Conservation (phyloP, 1,284 basidiomycete genomes). For the Leccinum solheimii region DNA sequence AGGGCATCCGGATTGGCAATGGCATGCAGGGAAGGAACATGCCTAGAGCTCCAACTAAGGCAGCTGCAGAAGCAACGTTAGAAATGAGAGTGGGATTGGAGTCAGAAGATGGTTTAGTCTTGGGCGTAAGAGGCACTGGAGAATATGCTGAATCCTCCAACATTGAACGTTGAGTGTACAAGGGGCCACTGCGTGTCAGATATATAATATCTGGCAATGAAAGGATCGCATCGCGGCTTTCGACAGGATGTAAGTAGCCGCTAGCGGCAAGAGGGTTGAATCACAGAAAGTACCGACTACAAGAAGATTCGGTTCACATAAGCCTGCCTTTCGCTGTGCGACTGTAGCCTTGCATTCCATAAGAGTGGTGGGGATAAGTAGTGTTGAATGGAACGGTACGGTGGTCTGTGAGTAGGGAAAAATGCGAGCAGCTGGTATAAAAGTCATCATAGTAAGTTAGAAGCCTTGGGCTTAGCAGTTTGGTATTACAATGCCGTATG, state of each 20-base stretch:
- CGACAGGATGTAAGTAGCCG: not conserved
- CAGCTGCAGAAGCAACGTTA: constrained; percentile 11
- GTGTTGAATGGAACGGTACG: not conserved
- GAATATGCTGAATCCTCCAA: not conserved
- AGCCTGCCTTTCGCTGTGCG: not conserved
- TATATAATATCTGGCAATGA: not conserved
- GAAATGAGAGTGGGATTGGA: constrained; percentile 13
- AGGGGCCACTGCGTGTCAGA: not conserved
- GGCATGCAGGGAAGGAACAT: not conserved
- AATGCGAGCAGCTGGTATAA: too few species aligned
- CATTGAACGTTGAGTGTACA: constrained; percentile 16
- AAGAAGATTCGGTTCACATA: not conserved
- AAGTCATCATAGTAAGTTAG: too few species aligned
- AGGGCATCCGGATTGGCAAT: not conserved
- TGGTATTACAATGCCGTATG: too few species aligned
- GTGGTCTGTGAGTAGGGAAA: too few species aligned
- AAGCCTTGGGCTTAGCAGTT: too few species aligned
- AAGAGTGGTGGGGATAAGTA: not conserved
- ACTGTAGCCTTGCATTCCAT: not conserved
- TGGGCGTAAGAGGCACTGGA: not conserved
- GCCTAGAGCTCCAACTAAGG: constrained; percentile 21
- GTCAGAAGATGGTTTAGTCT: not conserved
- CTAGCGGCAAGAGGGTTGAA: constrained; percentile 6
- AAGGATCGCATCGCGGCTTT: not conserved
- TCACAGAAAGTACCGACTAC: not conserved